Evolutionary conservation across 192 early-diverging fungal genomes (phyloP), one percentile per base, ranked within the genome.

Genomic region (Ambispora gerdemannii): DNA sequence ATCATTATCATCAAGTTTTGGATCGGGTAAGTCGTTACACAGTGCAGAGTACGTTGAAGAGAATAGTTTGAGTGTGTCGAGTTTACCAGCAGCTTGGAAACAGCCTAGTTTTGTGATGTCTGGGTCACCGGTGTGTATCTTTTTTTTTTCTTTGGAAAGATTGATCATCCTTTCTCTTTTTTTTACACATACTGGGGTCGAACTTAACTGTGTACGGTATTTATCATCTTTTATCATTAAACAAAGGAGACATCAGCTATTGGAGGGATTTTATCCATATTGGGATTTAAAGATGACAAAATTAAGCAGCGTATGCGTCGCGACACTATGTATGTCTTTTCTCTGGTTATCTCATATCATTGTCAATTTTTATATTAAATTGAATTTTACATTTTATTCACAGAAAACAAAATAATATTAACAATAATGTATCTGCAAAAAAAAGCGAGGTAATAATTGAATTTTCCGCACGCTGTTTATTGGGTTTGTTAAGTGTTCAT

Each of bases 261-360:
- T 43, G 38, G 38, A 4, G 63, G 63, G 17, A 31, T 66, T 66
- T 24, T 66, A 31, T 31, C 63, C 1, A 66, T 66, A n/a, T 32
- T 50, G 15, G 62, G 62, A 2, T 49, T 25, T 50, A 50, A 66
- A 17, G 63, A 66, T 27, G 47, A 66, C 19, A 66, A 66, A 50
- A 47, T 2, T 30, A 66, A 50, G 2, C 63, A 50, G 50, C 36
- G 19, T 20, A 50, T n/a, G 31, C 47, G 28, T 50, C 63, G n/a
- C 17, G 63, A 66, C 30, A 2, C 28, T 1, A 22, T 11, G 63
- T 66, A 28, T 28, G 63, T 50, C 38, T 43, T 43, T 6, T 15
- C 7, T 43, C 15, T 43, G n/a, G n/a, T n/a, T n/a, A n/a, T n/a
- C n/a, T n/a, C n/a, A n/a, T n/a, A n/a, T n/a, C n/a, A n/a, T n/a